These are phyloP conservation scores for Fusarium odoratissimum DNA, from an alignment of 2,329 filamentous ascomycete genomes.

Conservation along the genomic window DNA sequence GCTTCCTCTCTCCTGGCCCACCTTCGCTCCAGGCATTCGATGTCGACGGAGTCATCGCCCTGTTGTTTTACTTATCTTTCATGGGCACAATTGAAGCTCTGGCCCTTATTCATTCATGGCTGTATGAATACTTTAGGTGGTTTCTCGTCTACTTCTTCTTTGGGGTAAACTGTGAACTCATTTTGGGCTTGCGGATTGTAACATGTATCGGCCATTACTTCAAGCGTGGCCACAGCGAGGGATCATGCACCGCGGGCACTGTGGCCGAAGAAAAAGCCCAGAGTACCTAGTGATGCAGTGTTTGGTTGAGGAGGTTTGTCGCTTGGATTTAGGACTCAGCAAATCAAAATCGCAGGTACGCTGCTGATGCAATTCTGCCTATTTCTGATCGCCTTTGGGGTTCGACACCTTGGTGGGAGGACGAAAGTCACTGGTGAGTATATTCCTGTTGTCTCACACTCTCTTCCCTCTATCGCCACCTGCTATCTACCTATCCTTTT, in stretches of 20 bases:
- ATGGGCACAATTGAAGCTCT: not conserved
- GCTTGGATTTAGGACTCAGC: too few species aligned
- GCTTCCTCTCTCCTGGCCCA: constrained; percentile 6
- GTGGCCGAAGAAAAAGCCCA: fast-evolving
- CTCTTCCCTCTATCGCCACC: too few species aligned
- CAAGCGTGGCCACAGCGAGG: not conserved
- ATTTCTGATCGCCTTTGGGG: too few species aligned
- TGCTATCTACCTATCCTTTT: too few species aligned
- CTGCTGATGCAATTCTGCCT: too few species aligned
- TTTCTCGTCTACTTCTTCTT: not conserved
- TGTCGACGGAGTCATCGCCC: too few species aligned
- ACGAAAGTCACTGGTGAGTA: too few species aligned
- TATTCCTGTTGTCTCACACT: too few species aligned
- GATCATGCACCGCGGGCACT: not conserved
- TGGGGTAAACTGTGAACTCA: not conserved
- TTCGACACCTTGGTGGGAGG: too few species aligned
- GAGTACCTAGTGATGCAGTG: not conserved
- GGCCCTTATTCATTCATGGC: not conserved
- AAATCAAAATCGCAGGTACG: too few species aligned
- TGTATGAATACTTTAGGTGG: not conserved
- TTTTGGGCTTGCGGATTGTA: not conserved
- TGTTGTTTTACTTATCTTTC: too few species aligned
- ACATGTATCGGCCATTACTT: not conserved
- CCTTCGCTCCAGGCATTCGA: not conserved
- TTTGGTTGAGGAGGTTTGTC: too few species aligned